Conservation (phyloP, 2,329 filamentous ascomycete genomes). For the Colletotrichum tropicicola region DNA sequence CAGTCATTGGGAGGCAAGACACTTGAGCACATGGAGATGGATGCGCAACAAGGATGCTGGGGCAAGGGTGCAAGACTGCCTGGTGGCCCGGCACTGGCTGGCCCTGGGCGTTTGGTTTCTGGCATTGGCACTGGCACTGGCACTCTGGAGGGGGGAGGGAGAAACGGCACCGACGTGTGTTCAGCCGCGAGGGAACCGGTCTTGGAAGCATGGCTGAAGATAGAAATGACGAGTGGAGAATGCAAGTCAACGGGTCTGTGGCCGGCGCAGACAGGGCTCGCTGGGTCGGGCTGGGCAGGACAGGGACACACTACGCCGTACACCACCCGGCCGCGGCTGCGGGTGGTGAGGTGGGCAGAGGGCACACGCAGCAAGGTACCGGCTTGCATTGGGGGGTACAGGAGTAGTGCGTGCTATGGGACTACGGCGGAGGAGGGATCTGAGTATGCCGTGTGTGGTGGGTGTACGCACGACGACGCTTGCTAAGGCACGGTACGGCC, state of each 20-base stretch:
- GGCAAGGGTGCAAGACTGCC: conserved; percentile 10
- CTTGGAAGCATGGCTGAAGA: conserved; percentile 29
- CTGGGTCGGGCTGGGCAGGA: conserved; percentile 2
- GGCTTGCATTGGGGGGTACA: conserved; percentile 20
- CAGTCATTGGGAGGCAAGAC: conserved; percentile 29
- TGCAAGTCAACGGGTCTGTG: conserved; percentile 28
- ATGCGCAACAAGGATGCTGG: conserved; percentile 25
- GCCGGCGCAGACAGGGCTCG: conserved; percentile 11
- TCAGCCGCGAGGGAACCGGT: conserved; percentile 26
- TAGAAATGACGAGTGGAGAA: conserved; percentile 23
- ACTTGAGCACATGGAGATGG: conserved; percentile 27
- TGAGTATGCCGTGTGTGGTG: conserved; percentile 12
- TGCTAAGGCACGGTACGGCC: conserved; percentile 9
- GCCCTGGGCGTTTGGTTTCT: conserved; percentile 5
- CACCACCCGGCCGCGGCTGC: background rate
- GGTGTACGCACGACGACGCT: background rate
- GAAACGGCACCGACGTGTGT: conserved; percentile 27
- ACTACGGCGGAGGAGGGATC: conserved; percentile 11
- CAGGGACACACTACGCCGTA: background rate
- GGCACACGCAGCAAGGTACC: conserved; percentile 20
- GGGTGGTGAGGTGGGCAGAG: conserved; percentile 3
- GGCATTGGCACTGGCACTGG: conserved; percentile 2
- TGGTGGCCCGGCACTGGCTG: conserved; percentile 12
- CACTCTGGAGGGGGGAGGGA: conserved; percentile 6
- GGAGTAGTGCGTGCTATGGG: conserved; percentile 29